Base-by-base conservation (phyloP, 768 basidiomycete species). In the Daedaleopsis nitida region DNA sequence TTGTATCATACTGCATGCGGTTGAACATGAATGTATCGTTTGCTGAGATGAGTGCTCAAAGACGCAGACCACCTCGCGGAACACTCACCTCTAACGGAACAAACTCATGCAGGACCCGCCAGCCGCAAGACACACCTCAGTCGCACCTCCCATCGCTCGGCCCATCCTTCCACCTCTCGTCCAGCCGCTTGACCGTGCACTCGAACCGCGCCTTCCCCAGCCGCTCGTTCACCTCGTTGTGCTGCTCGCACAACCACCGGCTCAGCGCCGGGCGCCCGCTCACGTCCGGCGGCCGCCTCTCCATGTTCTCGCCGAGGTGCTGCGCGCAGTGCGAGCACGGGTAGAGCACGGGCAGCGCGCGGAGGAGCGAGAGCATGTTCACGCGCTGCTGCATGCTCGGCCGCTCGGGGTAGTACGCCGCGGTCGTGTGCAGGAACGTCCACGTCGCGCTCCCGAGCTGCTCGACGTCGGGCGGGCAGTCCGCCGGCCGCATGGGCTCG, bases 361-460 rank as follows among this genome's bases (percentile, higher is more conserved):
- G 82, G 14, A 98, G 75, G 24, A 98, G 81, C 67, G 82, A 80
- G 37, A 92, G 78, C 95, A 98, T 98, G 65, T 91, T 87, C 32
- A 85, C 81, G 59, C 91, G 88, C 67, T 96, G 93, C 7, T 78
- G 76, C 1, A 86, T 80, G 0, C 88, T 85, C 0, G 96, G 93
- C 16, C 77, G 75, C n/a, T 88, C 85, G 27, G 96, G 95, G 76
- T 95, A 98, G 75, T 98, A 97, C 21, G 96, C 94, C 0, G 95
- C 96, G 6, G 96, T 89, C 10, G 94, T 88, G 70, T 98, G 96
- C 35, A 98, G 80, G 82, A 98, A 98, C 16, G 94, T 89, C 96
- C 96, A 98, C 1, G 96, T 96, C 48, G 96, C 90, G 52, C 87
- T 86, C 2, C 96, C 96, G 52, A 98, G 87, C 60, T 86, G 81